Percentiles rank a stretch among this genome's conserved stretches.
phyloP scores from a whole-genome alignment of 192 early-diverging fungal species.

The Dissophora ornata region DNA sequence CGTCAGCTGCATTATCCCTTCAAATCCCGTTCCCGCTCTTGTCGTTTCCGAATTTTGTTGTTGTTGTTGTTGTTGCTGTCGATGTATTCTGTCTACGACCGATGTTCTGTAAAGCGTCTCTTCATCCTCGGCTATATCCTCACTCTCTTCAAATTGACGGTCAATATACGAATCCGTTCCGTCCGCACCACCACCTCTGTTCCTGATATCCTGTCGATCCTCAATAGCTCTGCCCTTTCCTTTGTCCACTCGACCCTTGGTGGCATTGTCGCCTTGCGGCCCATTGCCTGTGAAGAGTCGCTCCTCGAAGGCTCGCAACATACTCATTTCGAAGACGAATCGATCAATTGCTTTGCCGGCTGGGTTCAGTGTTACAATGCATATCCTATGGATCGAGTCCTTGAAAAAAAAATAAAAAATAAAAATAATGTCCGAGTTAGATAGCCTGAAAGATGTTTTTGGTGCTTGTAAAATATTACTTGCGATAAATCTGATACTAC shows the following conservation, averaged over 20 bases:
- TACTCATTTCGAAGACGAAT: constrained; percentile 45
- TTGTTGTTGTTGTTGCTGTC: background rate
- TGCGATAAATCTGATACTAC: no score
- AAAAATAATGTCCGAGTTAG: no score
- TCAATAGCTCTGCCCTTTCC: constrained; percentile 17
- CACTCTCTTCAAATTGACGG: no score
- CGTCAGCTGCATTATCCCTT: constrained; percentile 4
- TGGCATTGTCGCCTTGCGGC: background rate
- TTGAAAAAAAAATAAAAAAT: no score
- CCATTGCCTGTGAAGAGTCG: background rate
- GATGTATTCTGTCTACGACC: background rate
- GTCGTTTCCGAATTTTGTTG: background rate
- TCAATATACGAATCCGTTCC: background rate
- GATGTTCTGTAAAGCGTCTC: background rate
- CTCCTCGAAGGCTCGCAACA: constrained; percentile 19
- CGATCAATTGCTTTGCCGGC: constrained; percentile 25
- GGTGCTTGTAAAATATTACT: no score
- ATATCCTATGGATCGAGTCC: constrained; percentile 36
- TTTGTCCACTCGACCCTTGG: background rate
- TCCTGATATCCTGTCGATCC: background rate
- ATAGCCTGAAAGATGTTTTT: no score
- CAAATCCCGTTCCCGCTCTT: background rate
- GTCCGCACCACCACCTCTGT: background rate
- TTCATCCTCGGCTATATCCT: background rate
- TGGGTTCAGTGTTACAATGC: constrained; percentile 29